These are phyloP conservation scores for Closterium sp. DNA, from an alignment of 139 green algal species.

Conservation along the genomic window DNA sequence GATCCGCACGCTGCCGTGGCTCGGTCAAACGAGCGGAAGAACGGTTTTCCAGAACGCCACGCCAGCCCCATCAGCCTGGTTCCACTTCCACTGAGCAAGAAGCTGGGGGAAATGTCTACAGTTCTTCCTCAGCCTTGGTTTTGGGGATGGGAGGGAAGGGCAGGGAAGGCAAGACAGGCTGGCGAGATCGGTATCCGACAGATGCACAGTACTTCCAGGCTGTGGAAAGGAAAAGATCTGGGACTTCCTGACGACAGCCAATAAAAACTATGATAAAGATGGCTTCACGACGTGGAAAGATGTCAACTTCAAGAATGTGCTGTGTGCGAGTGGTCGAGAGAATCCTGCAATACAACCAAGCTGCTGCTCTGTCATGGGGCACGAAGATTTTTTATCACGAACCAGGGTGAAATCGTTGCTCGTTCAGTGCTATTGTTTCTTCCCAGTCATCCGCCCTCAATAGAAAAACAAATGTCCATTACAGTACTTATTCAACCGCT, in stretches of 20 bases:
- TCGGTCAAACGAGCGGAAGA: too few species aligned
- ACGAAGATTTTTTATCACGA: too few species aligned
- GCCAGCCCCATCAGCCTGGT: not conserved
- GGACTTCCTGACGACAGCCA: not conserved
- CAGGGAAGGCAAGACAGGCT: not conserved
- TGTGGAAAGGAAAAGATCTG: not conserved
- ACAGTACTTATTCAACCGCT: too few species aligned
- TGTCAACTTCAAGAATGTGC: not conserved
- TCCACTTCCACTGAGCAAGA: not conserved
- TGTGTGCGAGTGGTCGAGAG: not conserved
- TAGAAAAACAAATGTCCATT: too few species aligned
- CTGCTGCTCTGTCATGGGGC: not conserved
- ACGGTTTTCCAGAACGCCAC: not conserved
- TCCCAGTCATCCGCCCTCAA: too few species aligned
- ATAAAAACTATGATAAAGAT: not conserved
- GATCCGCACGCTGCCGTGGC: too few species aligned
- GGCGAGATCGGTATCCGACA: not conserved
- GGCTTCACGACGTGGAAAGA: not conserved
- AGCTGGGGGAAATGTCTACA: not conserved
- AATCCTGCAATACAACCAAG: not conserved
- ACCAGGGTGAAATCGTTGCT: too few species aligned
- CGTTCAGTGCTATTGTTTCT: too few species aligned
- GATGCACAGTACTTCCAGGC: not conserved
- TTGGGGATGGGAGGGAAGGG: not conserved
- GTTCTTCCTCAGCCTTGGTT: not conserved